Conservation (phyloP, 1,139 yeast species). For the Kazachstania sp. region DNA sequence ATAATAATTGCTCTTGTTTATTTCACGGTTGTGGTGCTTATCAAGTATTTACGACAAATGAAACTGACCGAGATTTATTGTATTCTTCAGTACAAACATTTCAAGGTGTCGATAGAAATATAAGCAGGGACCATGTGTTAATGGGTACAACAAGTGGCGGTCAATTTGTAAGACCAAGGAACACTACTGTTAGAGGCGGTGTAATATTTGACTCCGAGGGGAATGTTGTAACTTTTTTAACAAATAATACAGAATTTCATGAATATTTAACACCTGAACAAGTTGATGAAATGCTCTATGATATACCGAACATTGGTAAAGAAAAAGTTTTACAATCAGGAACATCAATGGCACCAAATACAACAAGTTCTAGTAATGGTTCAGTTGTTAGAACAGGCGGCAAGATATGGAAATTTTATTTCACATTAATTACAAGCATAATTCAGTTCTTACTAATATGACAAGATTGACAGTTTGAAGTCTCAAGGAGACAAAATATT, state of each 20-base stretch:
- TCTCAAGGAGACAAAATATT: background rate
- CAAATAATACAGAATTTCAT: constrained; percentile 46
- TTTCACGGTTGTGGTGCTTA: constrained; percentile 71
- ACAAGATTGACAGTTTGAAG: background rate
- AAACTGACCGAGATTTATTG: constrained; percentile 33
- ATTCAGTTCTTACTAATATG: background rate
- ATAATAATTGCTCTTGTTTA: constrained; percentile 65
- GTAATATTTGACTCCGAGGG: constrained; percentile 56
- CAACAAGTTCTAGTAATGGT: background rate
- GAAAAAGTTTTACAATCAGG: background rate
- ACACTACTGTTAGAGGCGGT: constrained; percentile 52
- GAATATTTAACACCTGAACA: constrained; percentile 18
- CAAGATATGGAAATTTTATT: background rate
- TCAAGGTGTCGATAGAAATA: constrained; percentile 38
- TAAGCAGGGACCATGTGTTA: constrained; percentile 39
- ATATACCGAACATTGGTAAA: constrained; percentile 4
- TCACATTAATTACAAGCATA: background rate
- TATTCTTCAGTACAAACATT: constrained; percentile 60
- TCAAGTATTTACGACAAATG: constrained; percentile 53
- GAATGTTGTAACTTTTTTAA: constrained; percentile 46
- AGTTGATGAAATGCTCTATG: constrained; percentile 15
- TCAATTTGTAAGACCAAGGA: constrained; percentile 40
- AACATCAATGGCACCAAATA: background rate
- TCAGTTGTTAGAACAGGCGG: background rate
- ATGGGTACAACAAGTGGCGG: constrained; percentile 50